Base-by-base conservation (phyloP, 257 asterid species). In the Apocynum venetum region DNA sequence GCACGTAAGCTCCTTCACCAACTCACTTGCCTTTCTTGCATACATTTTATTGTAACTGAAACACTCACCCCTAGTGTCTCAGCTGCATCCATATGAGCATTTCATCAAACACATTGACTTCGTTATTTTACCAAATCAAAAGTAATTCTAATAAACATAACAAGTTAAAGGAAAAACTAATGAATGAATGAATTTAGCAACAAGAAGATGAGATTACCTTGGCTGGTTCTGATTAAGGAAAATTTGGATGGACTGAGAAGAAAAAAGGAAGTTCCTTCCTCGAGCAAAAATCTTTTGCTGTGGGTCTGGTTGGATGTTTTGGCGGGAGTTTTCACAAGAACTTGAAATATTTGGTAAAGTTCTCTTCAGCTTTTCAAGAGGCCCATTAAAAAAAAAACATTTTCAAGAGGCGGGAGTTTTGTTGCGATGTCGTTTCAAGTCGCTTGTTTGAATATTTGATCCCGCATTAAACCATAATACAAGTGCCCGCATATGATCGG, bases 1-100 rank as follows among this genome's bases (percentile, higher is more conserved):
- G 51, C 88, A 86, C 1, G 90, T 92, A 38, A 92, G 81, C 83
- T 94, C 98, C 80, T 83, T 91, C 75, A 91, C 93, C 82, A 94
- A 82, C 67, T 89, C 96, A 20, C 89, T 83, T 69, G 89, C 96
- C 80, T 89, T 94, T 82, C 86, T 89, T 68, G 86, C 97, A 35
- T 91, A 91, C 97, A 94, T 92, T 56, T 81, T 78, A 61, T 71
- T 59, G 52, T 15, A 68, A 19, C 71, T 43, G 78, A 73, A 76
- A 73, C 3, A 15, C 73, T 55, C 76, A 41, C 44, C 36, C 12
- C 52, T n/a, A n/a, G 47, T 66, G 63, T 82, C 40, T 84, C 83
- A 78, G 83, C 75, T 78, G 75, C 78, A 78, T 44, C 73, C 73
- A 66, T 53, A 78, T 67, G 74, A 64, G 71, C 91, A 87, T 84